Evolutionary conservation across 176 grass and related monocot species (phyloP), one percentile per base, ranked within the genome.

Genomic region (Secale cereale): DNA sequence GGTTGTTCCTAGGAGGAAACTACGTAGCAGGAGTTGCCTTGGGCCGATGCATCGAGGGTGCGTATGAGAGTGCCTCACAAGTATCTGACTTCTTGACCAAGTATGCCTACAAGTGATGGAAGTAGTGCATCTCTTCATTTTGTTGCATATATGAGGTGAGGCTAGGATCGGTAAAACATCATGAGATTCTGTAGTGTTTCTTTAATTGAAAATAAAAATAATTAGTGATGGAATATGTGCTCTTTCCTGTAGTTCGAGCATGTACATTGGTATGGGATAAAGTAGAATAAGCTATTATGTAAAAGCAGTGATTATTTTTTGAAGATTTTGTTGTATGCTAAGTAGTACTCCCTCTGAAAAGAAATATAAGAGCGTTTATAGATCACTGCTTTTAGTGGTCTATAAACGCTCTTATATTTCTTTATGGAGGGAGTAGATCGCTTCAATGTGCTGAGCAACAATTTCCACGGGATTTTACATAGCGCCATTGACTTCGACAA

Each of bases 1-100:
- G 96, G 9, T 52, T 98, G 64, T 98, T 95, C 62, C 81, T 98
- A 5, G 96, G 96, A 74, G 96, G 96, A 28, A 98, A 95, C 83
- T 98, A 98, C 37, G 91, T 89, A 12, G 96, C 93, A 25, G 93
- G 93, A 64, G 96, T 98, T 60, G 96, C 96, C 63, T 81, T 98
- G 16, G 96, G 96, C 37, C 86, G 93, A 80, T 98, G 93, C 13
- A 75, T 98, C 0, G 93, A 98, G 75, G 91, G 96, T 65, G 96
- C 96, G 1, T 95, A 94, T 25, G 89, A 95, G 13, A 94, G 87
- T 76, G 96, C 96, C 43, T 86, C 84, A 1, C 73, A 92, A 85
- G 73, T 90, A 78, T 90, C 83, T 37, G 85, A 92, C 10, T 98
- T 89, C 76, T 81, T 98, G 75, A 86, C 93, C 74, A 95, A 92